phyloP scores from a whole-genome alignment of 371 early-diverging fungal genomes.

The Rhizopus arrhizus region DNA sequence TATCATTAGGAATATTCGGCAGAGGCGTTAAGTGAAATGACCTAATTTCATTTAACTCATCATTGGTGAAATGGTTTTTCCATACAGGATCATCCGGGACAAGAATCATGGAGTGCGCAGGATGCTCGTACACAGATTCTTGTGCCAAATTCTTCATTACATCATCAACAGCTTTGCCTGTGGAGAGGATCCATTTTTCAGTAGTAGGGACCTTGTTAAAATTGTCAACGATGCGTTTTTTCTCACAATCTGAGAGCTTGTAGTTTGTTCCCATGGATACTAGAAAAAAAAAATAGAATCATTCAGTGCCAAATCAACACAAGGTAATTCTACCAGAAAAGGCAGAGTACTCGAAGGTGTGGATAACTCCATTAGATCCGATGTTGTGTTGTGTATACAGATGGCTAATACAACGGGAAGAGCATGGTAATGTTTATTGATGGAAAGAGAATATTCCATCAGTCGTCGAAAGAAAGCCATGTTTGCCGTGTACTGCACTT shows the following conservation, averaged over 20 bases:
- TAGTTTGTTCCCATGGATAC: slow-evolving; percentile 5
- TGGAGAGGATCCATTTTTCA: slow-evolving; percentile 9
- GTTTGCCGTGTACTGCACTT: slow-evolving; percentile 13
- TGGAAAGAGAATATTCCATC: slow-evolving; percentile 6
- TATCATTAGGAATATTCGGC: slow-evolving; percentile 6
- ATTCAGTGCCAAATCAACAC: slow-evolving; percentile 15
- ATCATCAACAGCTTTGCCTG: slow-evolving; percentile 10
- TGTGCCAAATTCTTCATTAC: slow-evolving; percentile 11
- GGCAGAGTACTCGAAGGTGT: too few relatives aligned
- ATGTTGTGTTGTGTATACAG: slow-evolving; percentile 7
- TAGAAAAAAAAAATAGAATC: too few relatives aligned
- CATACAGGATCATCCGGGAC: slow-evolving; percentile 19
- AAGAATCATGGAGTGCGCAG: slow-evolving; percentile 10
- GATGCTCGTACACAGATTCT: slow-evolving; percentile 13
- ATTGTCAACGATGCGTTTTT: background rate
- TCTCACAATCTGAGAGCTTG: slow-evolving; percentile 2
- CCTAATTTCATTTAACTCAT: slow-evolving; percentile 15
- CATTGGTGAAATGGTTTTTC: slow-evolving; percentile 5
- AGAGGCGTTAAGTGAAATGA: background rate
- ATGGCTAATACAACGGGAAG: slow-evolving; percentile 4
- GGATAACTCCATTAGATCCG: too few relatives aligned
- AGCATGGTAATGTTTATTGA: slow-evolving; percentile 2
- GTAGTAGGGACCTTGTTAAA: slow-evolving; percentile 1
- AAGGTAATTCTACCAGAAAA: slow-evolving; percentile 6
- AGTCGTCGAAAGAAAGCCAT: slow-evolving; percentile 11